Evolutionary conservation across 352 stramenopile species (phyloP).

Genomic region (Blastocystis sp.): DNA sequence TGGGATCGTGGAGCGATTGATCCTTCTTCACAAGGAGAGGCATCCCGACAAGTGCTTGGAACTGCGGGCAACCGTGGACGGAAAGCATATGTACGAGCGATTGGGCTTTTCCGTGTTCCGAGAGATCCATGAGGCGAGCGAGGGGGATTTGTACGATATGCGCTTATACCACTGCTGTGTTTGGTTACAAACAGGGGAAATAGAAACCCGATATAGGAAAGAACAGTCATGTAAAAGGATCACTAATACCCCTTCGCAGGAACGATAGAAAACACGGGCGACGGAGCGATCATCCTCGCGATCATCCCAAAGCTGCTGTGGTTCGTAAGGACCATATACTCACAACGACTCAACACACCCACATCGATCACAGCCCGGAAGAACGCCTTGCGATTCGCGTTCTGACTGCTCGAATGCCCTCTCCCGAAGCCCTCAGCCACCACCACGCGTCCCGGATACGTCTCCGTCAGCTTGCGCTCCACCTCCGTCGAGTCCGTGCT

Average conservation of each 20-base stretch:
- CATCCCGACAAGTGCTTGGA: neutral
- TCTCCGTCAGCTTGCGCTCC: constrained; percentile 13
- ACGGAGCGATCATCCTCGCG: constrained; percentile 30
- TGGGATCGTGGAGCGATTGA: neutral
- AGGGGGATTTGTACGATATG: constrained; percentile 27
- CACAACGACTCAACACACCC: constrained; percentile 51
- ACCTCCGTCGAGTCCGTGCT: constrained; percentile 50
- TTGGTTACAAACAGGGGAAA: neutral
- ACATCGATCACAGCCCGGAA: constrained; percentile 51
- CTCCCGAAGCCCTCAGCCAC: neutral
- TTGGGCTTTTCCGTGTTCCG: neutral
- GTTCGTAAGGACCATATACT: constrained; percentile 70
- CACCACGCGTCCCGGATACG: constrained; percentile 37
- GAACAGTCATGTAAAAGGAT: too few species aligned
- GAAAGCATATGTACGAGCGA: neutral
- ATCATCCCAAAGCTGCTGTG: constrained; percentile 72
- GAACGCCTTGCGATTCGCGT: constrained; percentile 31
- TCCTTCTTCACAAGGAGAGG: neutral
- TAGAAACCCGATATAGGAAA: too few species aligned
- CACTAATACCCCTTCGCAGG: constrained; percentile 42
- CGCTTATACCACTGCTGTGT: neutral
- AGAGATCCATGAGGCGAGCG: neutral
- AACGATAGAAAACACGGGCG: constrained; percentile 26
- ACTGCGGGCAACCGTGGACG: neutral
- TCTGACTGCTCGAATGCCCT: constrained; percentile 10